Percentiles rank a stretch among this genome's conserved stretches.
These are phyloP conservation scores for Alnus rubra DNA, from an alignment of 306 rosid genomes.

Conservation along the genomic window DNA sequence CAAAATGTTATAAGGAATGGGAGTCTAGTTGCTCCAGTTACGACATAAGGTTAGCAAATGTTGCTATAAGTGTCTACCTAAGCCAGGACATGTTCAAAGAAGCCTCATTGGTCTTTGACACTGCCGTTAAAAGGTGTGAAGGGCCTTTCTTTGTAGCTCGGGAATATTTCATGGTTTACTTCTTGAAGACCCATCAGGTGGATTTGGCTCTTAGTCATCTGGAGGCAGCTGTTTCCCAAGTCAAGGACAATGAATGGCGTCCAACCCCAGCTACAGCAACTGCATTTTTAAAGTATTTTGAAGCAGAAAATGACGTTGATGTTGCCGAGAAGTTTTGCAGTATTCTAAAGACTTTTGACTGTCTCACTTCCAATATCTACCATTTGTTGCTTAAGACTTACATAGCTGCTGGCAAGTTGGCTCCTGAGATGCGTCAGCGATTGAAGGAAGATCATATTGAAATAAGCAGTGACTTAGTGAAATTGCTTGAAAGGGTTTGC, in stretches of 20 bases:
- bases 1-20: conserved; percentile 68
- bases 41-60: conserved; percentile 54
- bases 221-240: conserved; percentile 49
- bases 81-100: conserved; percentile 54
- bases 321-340: conserved; percentile 56
- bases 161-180: conserved; percentile 59
- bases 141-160: conserved; percentile 54
- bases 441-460: conserved; percentile 42
- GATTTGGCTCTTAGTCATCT: conserved; percentile 60
- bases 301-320: conserved; percentile 55
- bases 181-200: conserved; percentile 43
- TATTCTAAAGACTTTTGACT: conserved; percentile 51
- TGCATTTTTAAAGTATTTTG: conserved; percentile 65
- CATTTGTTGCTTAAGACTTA: conserved; percentile 49
- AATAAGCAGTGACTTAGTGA: conserved; percentile 36
- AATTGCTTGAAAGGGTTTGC: conserved; percentile 36
- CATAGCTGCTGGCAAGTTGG: conserved; percentile 38
- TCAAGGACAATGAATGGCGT: conserved; percentile 38
- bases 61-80: conserved; percentile 56
- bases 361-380: conserved; percentile 41
- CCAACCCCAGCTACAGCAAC: conserved; percentile 40
- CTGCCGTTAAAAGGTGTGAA: conserved; percentile 45
- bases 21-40: conserved; percentile 49
- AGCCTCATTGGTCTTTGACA: conserved; percentile 52
- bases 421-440: conserved; percentile 37